phyloP scores from a whole-genome alignment of 2,329 filamentous ascomycete species.

The Blastomyces gilchristii region DNA sequence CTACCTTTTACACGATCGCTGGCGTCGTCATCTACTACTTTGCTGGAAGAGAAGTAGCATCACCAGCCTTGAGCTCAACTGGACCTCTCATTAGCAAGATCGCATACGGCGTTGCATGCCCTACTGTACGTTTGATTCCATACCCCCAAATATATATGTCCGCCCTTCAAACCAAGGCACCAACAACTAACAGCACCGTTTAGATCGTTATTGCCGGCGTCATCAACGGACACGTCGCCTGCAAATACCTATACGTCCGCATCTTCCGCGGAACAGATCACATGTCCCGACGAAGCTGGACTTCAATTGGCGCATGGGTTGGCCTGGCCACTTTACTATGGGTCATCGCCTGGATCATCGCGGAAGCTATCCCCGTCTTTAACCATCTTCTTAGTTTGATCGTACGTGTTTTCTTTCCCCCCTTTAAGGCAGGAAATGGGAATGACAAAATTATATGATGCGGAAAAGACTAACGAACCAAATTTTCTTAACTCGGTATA shows the following conservation, averaged over 20 bases:
- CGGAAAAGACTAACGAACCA: neutral
- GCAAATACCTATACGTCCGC: slow-evolving; percentile 56
- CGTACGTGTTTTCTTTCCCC: slow-evolving; percentile 19
- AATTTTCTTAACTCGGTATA: slow-evolving; percentile 14
- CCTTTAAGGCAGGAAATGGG: neutral
- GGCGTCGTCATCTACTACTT: slow-evolving; percentile 60
- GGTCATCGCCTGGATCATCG: slow-evolving; percentile 56
- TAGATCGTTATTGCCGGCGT: slow-evolving; percentile 59
- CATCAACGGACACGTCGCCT: slow-evolving; percentile 57
- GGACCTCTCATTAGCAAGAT: slow-evolving; percentile 48
- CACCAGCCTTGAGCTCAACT: slow-evolving; percentile 57
- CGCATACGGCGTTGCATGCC: slow-evolving; percentile 58
- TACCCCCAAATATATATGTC: neutral
- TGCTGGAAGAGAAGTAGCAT: slow-evolving; percentile 50
- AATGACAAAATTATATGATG: neutral
- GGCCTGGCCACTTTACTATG: slow-evolving; percentile 47
- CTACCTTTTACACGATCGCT: slow-evolving; percentile 53
- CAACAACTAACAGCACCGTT: neutral
- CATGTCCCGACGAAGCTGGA: slow-evolving; percentile 41
- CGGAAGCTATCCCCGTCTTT: slow-evolving; percentile 60
- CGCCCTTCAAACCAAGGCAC: neutral
- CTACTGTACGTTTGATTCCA: slow-evolving; percentile 39
- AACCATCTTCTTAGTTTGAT: slow-evolving; percentile 56
- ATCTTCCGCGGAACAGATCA: slow-evolving; percentile 51
- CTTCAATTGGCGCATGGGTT: slow-evolving; percentile 49